Evolutionary conservation across 805 yeast genomes (phyloP), one percentile per base, ranked within the genome.

Genomic region (Wickerhamiella azymoides): DNA sequence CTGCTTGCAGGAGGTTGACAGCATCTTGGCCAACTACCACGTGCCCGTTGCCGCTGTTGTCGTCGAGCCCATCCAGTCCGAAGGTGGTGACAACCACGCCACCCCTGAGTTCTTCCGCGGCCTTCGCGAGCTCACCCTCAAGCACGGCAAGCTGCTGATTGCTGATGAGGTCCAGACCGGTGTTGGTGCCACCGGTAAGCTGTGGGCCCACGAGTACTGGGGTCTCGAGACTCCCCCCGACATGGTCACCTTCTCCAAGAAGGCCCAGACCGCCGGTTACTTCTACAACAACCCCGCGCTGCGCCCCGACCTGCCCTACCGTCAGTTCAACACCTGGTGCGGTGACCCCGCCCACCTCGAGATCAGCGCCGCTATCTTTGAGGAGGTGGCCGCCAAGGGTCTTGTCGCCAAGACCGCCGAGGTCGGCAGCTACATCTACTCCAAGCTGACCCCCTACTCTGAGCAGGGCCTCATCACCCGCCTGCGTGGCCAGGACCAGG

Each of bases 251-350:
- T 83, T 83, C 69, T 80, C 89, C 55, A 83, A 83, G 71, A 83
- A 83, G 71, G 81, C 82, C 73, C 94, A 84, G 69, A 73, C 86
- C 46, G 93, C 94, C 36, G 94, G 94, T 49, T 84, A 77, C 73
- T 83, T 73, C 73, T 84, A 77, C 77, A 77, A 74, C 57, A 76
- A 79, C 65, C 77, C 81, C 40, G 79, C 77, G 57, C 66, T 83
- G 49, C 71, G 79, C 54, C 94, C 94, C 58, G 71, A 76, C 64
- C 63, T 65, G 58, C 77, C 93, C n/a, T 83, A 80, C 73, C 77
- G 94, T 64, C 93, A 84, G 71, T 83, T 83, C 74, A 83, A 83
- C 77, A 83, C 94, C 49, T 83, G 94, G 94, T 81, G 89, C 67
- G 94, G 94, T 57, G 94, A 83, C 67, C 88, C 93, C 62, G 80